A percentile compares a stretch with the other conserved stretches of the same genome.
Evolutionary conservation across 495 filamentous ascomycete species (phyloP).

Genomic region (Neurospora sp.): DNA sequence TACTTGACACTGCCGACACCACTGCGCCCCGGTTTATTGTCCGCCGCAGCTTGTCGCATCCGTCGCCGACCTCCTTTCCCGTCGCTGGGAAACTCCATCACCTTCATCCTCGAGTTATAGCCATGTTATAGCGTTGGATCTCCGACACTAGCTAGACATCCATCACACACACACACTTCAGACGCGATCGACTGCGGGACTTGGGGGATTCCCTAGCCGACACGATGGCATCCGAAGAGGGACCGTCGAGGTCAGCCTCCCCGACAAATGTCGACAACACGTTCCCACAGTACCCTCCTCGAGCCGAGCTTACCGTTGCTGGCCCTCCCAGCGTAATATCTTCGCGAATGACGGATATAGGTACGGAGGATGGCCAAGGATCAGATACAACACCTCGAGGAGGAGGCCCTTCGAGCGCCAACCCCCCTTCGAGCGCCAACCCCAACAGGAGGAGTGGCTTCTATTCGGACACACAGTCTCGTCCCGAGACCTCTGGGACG

Average conservation of each 20-base stretch:
- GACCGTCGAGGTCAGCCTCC: conserved; percentile 23
- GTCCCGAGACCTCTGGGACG: conserved; percentile 39
- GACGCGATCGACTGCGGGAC: background rate
- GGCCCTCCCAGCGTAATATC: conserved; percentile 62
- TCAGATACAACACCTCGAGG: conserved; percentile 22
- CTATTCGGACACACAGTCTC: conserved; percentile 36
- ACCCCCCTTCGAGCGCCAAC: background rate
- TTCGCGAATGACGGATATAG: conserved; percentile 75
- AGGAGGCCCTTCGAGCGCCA: conserved; percentile 10
- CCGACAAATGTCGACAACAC: conserved; percentile 28
- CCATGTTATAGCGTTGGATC: conserved; percentile 5
- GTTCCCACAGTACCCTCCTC: conserved; percentile 30
- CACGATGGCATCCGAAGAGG: conserved; percentile 28
- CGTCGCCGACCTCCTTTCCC: background rate
- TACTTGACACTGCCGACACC: background rate
- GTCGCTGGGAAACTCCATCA: background rate
- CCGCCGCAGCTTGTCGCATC: background rate
- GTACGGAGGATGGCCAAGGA: conserved; percentile 43
- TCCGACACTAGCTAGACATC: background rate
- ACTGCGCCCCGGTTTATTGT: background rate
- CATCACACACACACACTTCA: background rate
- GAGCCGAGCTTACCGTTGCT: conserved; percentile 13
- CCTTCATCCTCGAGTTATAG: background rate
- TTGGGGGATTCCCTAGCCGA: background rate
- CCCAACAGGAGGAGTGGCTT: conserved; percentile 25